A percentile compares a stretch with the other conserved stretches of the same genome.
Conservation (phyloP, 2,329 filamentous ascomycete species). For the Beauveria varroae region DNA sequence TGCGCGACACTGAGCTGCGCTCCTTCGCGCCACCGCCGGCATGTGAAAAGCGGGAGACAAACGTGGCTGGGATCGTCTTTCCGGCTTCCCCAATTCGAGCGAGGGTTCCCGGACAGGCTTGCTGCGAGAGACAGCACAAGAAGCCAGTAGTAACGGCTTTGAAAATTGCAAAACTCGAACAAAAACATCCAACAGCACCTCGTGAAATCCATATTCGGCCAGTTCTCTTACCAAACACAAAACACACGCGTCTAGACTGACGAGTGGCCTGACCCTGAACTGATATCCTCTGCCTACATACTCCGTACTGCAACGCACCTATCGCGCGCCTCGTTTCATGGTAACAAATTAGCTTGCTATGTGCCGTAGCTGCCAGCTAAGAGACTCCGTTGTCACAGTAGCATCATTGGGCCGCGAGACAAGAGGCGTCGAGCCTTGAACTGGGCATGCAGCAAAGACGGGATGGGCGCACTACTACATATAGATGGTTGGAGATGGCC, state of each 20-base stretch:
- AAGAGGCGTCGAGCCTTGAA: background rate
- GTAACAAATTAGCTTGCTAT: too few species aligned
- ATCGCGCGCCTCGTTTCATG: too few species aligned
- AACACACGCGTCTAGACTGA: too few species aligned
- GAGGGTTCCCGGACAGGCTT: background rate
- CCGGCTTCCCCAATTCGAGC: background rate
- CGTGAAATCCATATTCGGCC: too few species aligned
- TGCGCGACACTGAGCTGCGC: background rate
- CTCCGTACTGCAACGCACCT: too few species aligned
- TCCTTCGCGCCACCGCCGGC: background rate
- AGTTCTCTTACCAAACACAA: too few species aligned
- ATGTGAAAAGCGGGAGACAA: conserved; percentile 2
- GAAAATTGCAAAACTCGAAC: background rate
- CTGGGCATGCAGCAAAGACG: background rate
- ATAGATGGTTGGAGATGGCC: background rate
- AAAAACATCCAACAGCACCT: background rate
- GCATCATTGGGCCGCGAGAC: conserved; percentile 6
- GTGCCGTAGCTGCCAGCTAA: too few species aligned
- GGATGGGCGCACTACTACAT: background rate
- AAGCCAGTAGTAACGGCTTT: background rate
- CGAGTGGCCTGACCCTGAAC: too few species aligned
- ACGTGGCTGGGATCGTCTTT: conserved; percentile 6
- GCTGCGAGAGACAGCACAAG: background rate
- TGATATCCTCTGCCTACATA: too few species aligned
- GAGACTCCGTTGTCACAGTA: too few species aligned